Conservation (phyloP, 805 yeast genomes). For the Huiozyma sinensis region DNA sequence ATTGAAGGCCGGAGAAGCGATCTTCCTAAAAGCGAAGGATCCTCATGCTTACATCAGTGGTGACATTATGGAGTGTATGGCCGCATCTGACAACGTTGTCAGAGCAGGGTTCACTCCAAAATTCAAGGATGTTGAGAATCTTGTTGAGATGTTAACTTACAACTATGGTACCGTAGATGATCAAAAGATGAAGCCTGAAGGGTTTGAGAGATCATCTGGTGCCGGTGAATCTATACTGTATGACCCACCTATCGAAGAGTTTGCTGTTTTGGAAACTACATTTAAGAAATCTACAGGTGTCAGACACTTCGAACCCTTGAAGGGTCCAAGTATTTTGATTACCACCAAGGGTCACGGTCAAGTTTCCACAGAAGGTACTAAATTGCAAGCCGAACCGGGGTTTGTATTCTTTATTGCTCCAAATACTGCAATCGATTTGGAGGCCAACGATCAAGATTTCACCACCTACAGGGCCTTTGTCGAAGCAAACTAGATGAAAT, state of each 20-base stretch:
- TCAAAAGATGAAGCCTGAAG: constrained; percentile 72
- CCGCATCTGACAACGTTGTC: constrained; percentile 96
- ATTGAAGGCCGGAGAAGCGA: constrained; percentile 84
- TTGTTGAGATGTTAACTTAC: constrained; percentile 87
- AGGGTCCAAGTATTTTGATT: constrained; percentile 84
- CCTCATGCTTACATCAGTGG: constrained; percentile 98
- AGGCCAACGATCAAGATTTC: constrained; percentile 42
- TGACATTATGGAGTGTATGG: constrained; percentile 98
- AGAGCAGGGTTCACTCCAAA: constrained; percentile 99
- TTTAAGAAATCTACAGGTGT: constrained; percentile 37
- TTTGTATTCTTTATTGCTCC: constrained; percentile 82
- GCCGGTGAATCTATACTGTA: constrained; percentile 58
- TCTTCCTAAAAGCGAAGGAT: constrained; percentile 91
- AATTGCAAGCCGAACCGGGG: constrained; percentile 52
- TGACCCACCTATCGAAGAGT: constrained; percentile 96
- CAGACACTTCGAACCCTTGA: constrained; percentile 49
- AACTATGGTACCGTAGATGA: constrained; percentile 80
- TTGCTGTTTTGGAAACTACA: constrained; percentile 79
- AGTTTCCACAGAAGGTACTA: constrained; percentile 33
- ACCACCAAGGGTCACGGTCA: constrained; percentile 74
- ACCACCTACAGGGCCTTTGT: constrained; percentile 87
- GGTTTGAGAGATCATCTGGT: constrained; percentile 44
- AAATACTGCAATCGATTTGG: constrained; percentile 50
- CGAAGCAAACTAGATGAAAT: constrained; percentile 38
- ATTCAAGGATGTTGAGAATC: constrained; percentile 85